Percentiles rank a stretch among this genome's conserved stretches.
These are phyloP conservation scores for Raddia guianensis DNA, from an alignment of 176 grass and related monocot genomes.

Conservation along the genomic window DNA sequence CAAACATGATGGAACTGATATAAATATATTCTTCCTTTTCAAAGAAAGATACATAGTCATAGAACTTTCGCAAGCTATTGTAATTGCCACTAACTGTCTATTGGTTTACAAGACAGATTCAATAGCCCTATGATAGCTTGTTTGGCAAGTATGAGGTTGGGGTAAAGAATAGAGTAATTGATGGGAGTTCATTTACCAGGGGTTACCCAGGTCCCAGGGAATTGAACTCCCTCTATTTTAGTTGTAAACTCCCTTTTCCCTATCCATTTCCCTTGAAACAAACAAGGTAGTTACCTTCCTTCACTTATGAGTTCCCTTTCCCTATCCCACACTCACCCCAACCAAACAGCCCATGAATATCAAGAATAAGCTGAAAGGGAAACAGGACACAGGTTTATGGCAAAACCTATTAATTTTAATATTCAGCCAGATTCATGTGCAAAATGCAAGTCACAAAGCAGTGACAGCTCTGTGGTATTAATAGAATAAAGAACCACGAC, in stretches of 20 bases:
- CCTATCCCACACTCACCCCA: too few relatives aligned
- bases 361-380: not conserved
- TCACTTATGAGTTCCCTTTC: too few relatives aligned
- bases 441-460: not conserved
- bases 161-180: too few relatives aligned
- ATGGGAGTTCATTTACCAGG: too few relatives aligned
- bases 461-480: not conserved
- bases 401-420: not conserved
- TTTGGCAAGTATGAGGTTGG: too few relatives aligned
- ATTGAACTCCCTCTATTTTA: too few relatives aligned
- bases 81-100: not conserved
- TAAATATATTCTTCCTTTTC: not conserved
- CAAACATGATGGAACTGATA: slow-evolving; percentile 2
- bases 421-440: not conserved
- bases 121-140: not conserved
- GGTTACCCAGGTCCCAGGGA: too few relatives aligned
- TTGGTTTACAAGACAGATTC: not conserved
- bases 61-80: not conserved
- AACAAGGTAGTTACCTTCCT: too few relatives aligned
- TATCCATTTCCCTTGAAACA: too few relatives aligned
- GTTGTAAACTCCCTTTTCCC: too few relatives aligned
- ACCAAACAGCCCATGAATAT: too few relatives aligned
- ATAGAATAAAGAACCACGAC: not conserved
- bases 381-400: not conserved
- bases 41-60: not conserved